A percentile compares a stretch with the other conserved stretches of the same genome.
phyloP scores from a whole-genome alignment of 129 eudicot species.

The Mikania micrantha region DNA sequence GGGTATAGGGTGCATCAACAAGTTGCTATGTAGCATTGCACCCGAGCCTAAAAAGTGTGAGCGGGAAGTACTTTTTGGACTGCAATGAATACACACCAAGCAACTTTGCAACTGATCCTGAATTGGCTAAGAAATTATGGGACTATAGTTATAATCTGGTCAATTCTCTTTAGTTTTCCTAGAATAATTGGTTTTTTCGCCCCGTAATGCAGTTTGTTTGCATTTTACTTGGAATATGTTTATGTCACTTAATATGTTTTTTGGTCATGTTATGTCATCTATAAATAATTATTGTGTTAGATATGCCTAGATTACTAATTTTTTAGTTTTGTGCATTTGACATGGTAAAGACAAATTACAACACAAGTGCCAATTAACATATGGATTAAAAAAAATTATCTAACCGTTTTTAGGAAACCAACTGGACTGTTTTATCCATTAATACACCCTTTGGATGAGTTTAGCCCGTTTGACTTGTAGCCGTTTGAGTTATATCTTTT shows the following conservation, averaged over 20 bases:
- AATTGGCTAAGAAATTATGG: constrained; percentile 71
- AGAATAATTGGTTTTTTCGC: background rate
- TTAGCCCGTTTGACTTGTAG: too few species aligned
- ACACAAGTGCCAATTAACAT: too few species aligned
- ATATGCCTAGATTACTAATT: too few species aligned
- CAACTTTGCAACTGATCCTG: constrained; percentile 46
- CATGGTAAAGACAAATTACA: too few species aligned
- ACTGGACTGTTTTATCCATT: too few species aligned
- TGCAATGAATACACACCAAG: constrained; percentile 69
- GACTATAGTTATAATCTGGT: constrained; percentile 76
- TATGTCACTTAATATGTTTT: background rate
- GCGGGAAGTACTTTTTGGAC: constrained; percentile 77
- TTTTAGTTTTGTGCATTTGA: too few species aligned
- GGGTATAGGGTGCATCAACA: constrained; percentile 86
- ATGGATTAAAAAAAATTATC: too few species aligned
- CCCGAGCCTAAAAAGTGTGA: constrained; percentile 62
- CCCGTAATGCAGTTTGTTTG: background rate
- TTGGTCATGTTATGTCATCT: background rate
- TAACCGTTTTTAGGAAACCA: too few species aligned
- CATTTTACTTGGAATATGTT: constrained; percentile 1
- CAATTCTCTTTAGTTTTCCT: constrained; percentile 29
- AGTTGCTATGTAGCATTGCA: constrained; percentile 87
- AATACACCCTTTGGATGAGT: too few species aligned
- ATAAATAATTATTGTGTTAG: too few species aligned
- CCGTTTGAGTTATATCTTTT: too few species aligned